Percentiles rank a stretch among this genome's conserved stretches.
Conservation (phyloP, 345 rosid species). For the Luvunga scandens region DNA sequence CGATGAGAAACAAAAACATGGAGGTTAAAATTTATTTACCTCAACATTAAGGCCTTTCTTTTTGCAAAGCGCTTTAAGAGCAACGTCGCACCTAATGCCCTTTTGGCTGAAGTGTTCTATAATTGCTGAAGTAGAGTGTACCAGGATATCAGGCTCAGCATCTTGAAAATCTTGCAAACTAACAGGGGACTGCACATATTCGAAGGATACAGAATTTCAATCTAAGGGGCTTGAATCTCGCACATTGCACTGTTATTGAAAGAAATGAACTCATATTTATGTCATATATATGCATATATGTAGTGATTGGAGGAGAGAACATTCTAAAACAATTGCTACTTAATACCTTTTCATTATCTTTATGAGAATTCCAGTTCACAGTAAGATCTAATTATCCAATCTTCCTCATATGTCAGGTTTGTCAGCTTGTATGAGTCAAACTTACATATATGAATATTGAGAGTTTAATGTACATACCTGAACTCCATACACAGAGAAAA, state of each 20-base stretch:
- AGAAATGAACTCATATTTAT: neutral
- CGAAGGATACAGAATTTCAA: constrained; percentile 23
- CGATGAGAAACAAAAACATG: neutral
- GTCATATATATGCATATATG: neutral
- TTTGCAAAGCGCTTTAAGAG: constrained; percentile 87
- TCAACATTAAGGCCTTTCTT: constrained; percentile 80
- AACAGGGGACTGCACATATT: constrained; percentile 52
- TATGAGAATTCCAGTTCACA: neutral
- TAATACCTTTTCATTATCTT: neutral
- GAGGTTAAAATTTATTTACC: constrained; percentile 34
- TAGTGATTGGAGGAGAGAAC: neutral
- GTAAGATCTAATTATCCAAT: neutral
- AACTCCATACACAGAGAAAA: constrained; percentile 73
- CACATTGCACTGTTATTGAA: neutral
- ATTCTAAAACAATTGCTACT: neutral
- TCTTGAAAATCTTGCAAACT: constrained; percentile 82
- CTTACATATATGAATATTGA: constrained; percentile 8
- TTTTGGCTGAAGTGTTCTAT: constrained; percentile 60
- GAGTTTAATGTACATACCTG: constrained; percentile 54
- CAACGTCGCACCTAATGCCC: constrained; percentile 56
- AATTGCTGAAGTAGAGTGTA: constrained; percentile 63
- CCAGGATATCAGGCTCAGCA: constrained; percentile 84
- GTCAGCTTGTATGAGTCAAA: neutral
- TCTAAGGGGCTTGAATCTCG: neutral
- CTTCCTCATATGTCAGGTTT: neutral